phyloP scores from a whole-genome alignment of 192 early-diverging fungal species.

The Physocladia obscura region DNA sequence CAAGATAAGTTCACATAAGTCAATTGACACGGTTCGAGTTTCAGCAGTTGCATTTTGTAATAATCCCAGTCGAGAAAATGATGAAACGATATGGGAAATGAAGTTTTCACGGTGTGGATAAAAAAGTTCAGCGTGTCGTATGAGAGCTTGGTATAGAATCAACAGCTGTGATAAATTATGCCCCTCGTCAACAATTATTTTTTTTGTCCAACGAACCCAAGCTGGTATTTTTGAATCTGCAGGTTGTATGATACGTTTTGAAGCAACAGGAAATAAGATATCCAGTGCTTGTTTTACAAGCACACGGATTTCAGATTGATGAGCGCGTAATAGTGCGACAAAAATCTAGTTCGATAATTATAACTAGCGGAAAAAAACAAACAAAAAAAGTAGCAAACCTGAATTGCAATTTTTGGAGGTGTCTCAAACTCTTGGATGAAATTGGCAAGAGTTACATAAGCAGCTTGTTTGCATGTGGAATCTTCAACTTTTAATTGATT shows the following conservation, averaged over 20 bases:
- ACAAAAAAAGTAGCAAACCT: slow-evolving; percentile 60
- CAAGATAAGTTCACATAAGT: slow-evolving; percentile 86
- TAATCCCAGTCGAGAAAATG: slow-evolving; percentile 84
- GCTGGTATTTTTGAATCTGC: slow-evolving; percentile 58
- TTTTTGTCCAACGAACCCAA: slow-evolving; percentile 84
- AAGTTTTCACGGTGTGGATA: slow-evolving; percentile 89
- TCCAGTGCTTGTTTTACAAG: slow-evolving; percentile 94
- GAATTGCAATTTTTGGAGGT: slow-evolving; percentile 58
- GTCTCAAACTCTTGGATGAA: slow-evolving; percentile 94
- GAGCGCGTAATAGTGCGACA: slow-evolving; percentile 80
- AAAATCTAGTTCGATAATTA: slow-evolving; percentile 83
- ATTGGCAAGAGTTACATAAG: slow-evolving; percentile 88
- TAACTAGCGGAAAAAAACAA: slow-evolving; percentile 76
- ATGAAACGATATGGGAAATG: slow-evolving; percentile 81
- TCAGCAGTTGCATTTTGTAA: slow-evolving; percentile 83
- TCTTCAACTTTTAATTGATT: slow-evolving; percentile 69
- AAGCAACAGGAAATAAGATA: slow-evolving; percentile 87
- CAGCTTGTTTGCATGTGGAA: slow-evolving; percentile 90
- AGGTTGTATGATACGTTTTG: slow-evolving; percentile 67
- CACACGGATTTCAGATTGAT: slow-evolving; percentile 83
- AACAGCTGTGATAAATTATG: slow-evolving; percentile 81
- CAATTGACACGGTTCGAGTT: slow-evolving; percentile 79
- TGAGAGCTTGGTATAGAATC: slow-evolving; percentile 87
- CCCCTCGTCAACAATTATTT: slow-evolving; percentile 71
- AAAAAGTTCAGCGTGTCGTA: slow-evolving; percentile 85